Evolutionary conservation across 352 stramenopile genomes (phyloP).

Genomic region (Ophiocytium majus): DNA sequence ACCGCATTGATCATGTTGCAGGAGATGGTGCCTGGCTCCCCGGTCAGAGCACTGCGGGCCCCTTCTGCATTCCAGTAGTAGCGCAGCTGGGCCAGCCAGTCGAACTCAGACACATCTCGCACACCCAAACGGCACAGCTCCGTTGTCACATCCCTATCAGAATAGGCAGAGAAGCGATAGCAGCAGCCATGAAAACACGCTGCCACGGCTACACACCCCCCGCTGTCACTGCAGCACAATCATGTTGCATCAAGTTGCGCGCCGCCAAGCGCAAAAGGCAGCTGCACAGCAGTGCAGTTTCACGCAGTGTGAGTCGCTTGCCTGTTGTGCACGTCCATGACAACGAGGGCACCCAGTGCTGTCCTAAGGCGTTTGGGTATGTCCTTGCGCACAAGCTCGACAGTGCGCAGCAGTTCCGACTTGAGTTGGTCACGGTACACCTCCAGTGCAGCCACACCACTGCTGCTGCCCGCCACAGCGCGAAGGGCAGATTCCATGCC

Average conservation of each 20-base stretch:
- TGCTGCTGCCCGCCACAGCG: not conserved
- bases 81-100: constrained; percentile 85
- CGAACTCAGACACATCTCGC: constrained; percentile 75
- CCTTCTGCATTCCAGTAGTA: constrained; percentile 80
- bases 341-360: constrained; percentile 80
- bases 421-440: constrained; percentile 62
- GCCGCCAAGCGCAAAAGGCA: too few species aligned
- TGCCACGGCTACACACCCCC: too few species aligned
- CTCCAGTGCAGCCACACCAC: not conserved
- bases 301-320: constrained; percentile 63
- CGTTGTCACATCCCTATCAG: constrained; percentile 21
- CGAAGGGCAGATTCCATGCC: constrained; percentile 66
- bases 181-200: too few species aligned
- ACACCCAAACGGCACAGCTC: constrained; percentile 32
- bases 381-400: constrained; percentile 83
- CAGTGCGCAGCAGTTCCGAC: constrained; percentile 74
- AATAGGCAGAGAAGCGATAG: too few species aligned
- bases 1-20: constrained; percentile 87
- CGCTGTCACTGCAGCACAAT: too few species aligned
- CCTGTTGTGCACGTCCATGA: constrained; percentile 91
- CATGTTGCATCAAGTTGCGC: too few species aligned
- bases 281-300: too few species aligned
- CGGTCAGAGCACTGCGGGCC: constrained; percentile 74
- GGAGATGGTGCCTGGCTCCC: constrained; percentile 71
- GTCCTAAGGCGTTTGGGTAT: constrained; percentile 85